These are phyloP conservation scores for Candida labiduridarum DNA, from an alignment of 1,139 yeast genomes.

Conservation along the genomic window DNA sequence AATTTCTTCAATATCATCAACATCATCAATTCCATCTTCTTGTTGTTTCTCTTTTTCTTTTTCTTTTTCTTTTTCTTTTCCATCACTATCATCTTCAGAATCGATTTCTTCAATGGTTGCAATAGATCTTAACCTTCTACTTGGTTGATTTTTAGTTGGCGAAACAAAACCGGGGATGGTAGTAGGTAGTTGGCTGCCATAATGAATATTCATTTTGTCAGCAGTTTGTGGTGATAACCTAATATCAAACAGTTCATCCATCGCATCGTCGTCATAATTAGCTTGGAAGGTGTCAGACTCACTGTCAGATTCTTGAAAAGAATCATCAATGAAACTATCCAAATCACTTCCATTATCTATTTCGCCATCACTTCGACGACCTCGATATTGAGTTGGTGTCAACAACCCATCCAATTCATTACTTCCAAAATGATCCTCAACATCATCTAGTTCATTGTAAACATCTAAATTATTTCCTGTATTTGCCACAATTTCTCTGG, in stretches of 20 bases:
- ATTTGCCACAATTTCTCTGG: conserved; percentile 17
- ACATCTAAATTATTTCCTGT: neutral
- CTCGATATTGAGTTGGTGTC: conserved; percentile 42
- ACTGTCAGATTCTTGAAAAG: neutral
- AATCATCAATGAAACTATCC: conserved; percentile 37
- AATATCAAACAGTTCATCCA: conserved; percentile 30
- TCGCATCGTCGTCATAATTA: conserved; percentile 22
- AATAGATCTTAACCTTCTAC: neutral
- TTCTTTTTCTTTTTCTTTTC: neutral
- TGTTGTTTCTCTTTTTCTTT: too few species aligned
- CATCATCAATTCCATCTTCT: neutral
- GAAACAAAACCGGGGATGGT: neutral
- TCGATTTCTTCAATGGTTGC: conserved; percentile 1
- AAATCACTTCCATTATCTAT: conserved; percentile 30
- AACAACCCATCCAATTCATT: conserved; percentile 40
- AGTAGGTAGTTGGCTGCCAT: conserved; percentile 12
- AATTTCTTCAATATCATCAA: conserved; percentile 6
- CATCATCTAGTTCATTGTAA: conserved; percentile 18
- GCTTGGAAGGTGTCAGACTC: conserved; percentile 10
- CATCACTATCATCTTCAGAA: neutral
- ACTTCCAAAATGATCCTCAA: conserved; percentile 47
- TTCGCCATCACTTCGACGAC: conserved; percentile 12
- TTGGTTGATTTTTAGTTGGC: neutral
- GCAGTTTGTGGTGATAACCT: conserved; percentile 22
- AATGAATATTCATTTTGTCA: conserved; percentile 28